These are phyloP conservation scores for Colletotrichum musicola DNA, from an alignment of 2,329 filamentous ascomycete species.

Conservation along the genomic window DNA sequence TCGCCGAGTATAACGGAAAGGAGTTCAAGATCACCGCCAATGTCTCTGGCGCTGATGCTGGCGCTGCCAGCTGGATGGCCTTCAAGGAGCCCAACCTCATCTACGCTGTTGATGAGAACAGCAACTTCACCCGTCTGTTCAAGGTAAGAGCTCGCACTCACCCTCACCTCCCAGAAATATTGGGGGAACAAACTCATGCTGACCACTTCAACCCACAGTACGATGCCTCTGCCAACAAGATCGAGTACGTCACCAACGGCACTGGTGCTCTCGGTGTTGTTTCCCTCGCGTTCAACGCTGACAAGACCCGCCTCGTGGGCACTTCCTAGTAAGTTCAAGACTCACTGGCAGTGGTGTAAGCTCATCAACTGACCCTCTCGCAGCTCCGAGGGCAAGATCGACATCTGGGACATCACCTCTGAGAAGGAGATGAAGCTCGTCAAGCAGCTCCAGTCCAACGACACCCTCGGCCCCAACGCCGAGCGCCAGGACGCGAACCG, in stretches of 20 bases:
- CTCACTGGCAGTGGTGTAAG: too few species aligned
- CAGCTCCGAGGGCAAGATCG: constrained; percentile 53
- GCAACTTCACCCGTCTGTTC: constrained; percentile 54
- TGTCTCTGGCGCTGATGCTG: constrained; percentile 46
- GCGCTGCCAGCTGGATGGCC: constrained; percentile 60
- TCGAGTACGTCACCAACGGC: constrained; percentile 45
- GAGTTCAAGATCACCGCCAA: constrained; percentile 53
- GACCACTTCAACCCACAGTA: constrained; percentile 42
- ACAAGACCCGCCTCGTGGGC: constrained; percentile 59
- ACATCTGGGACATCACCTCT: constrained; percentile 59
- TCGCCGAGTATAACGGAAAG: constrained; percentile 56
- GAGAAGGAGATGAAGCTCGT: constrained; percentile 51
- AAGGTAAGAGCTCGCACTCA: constrained; percentile 39
- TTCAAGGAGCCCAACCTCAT: constrained; percentile 54
- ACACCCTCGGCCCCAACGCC: constrained; percentile 49
- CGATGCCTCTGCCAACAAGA: constrained; percentile 47
- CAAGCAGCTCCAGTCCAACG: constrained; percentile 53
- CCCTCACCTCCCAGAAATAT: background rate
- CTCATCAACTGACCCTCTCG: background rate
- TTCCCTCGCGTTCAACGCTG: constrained; percentile 59
- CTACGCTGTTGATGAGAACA: constrained; percentile 63
- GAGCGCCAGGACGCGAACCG: constrained; percentile 50
- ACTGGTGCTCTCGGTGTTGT: constrained; percentile 59
- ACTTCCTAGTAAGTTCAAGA: constrained; percentile 50
- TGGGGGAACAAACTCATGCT: background rate